Evolutionary conservation across 2,329 filamentous ascomycete species (phyloP).

Genomic region (Curvularia sp.): DNA sequence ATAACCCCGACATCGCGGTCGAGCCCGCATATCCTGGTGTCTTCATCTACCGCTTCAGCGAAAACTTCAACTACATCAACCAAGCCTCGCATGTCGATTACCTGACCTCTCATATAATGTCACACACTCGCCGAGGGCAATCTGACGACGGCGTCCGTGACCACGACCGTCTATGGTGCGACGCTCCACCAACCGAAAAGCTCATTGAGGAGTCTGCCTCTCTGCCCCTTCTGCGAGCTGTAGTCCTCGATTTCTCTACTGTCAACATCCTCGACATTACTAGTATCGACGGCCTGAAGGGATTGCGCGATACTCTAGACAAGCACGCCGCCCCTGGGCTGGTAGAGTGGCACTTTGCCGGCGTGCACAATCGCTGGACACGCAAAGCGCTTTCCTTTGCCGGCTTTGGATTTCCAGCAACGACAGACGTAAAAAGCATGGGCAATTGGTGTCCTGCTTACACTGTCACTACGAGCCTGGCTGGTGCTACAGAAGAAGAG

Average conservation of each 20-base stretch:
- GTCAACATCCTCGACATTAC: constrained; percentile 65
- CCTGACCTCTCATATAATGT: constrained; percentile 71
- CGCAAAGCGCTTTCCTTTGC: constrained; percentile 62
- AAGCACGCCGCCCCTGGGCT: constrained; percentile 53
- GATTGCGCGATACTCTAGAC: constrained; percentile 62
- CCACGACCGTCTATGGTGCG: constrained; percentile 63
- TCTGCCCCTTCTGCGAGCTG: constrained; percentile 59
- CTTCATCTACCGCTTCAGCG: constrained; percentile 92
- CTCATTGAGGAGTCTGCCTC: constrained; percentile 15
- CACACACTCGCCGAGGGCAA: constrained; percentile 39
- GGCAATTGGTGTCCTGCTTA: constrained; percentile 37
- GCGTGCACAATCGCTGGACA: constrained; percentile 63
- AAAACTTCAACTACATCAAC: constrained; percentile 94
- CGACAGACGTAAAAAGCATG: constrained; percentile 6
- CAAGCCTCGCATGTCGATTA: constrained; percentile 83
- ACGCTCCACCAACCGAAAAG: constrained; percentile 49
- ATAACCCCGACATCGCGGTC: constrained; percentile 58
- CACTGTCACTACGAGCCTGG: constrained; percentile 25
- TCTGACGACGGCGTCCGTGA: constrained; percentile 28
- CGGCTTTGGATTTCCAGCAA: constrained; percentile 59
- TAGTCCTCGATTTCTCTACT: constrained; percentile 63
- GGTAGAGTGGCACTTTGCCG: constrained; percentile 57
- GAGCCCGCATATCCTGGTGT: constrained; percentile 78
- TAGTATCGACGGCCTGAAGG: constrained; percentile 61
- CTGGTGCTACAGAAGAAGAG: constrained; percentile 29